Percentiles rank a stretch among this genome's conserved stretches.
Evolutionary conservation across 331 rosid species (phyloP).

Genomic region (Malus hybrid): DNA sequence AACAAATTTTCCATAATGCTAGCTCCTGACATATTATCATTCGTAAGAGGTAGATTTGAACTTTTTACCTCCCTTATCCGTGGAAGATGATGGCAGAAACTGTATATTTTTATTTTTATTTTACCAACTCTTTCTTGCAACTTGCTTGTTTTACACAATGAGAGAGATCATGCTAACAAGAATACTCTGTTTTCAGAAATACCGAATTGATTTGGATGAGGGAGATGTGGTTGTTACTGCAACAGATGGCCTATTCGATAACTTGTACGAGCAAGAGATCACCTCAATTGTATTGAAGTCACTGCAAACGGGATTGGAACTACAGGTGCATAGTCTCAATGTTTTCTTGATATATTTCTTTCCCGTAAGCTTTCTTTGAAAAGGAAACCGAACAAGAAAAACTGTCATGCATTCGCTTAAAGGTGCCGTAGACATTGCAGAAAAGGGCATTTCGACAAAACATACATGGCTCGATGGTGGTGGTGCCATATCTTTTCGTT

Average conservation of each 20-base stretch:
- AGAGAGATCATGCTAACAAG: not conserved
- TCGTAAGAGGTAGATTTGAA: not conserved
- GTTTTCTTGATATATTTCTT: not conserved
- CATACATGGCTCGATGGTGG: not conserved
- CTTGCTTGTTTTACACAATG: not conserved
- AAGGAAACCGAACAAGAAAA: not conserved
- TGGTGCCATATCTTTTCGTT: not conserved
- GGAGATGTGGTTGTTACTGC: constrained; percentile 66
- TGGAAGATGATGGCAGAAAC: not conserved
- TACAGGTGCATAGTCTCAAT: constrained; percentile 42
- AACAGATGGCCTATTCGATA: constrained; percentile 80
- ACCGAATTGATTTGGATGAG: constrained; percentile 48
- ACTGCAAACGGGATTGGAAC: constrained; percentile 34
- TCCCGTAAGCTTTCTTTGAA: not conserved
- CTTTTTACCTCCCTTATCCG: not conserved
- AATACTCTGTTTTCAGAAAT: constrained; percentile 35
- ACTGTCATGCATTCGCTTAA: not conserved
- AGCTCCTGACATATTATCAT: not conserved
- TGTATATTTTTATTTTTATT: not conserved
- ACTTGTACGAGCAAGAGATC: constrained; percentile 73
- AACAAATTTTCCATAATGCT: not conserved
- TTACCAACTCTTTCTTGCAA: not conserved
- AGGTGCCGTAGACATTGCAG: not conserved
- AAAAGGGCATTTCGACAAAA: not conserved
- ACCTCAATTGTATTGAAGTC: constrained; percentile 38